Conservation (phyloP, 148 eudicot genomes). For the Rhododendron ferrugineum region DNA sequence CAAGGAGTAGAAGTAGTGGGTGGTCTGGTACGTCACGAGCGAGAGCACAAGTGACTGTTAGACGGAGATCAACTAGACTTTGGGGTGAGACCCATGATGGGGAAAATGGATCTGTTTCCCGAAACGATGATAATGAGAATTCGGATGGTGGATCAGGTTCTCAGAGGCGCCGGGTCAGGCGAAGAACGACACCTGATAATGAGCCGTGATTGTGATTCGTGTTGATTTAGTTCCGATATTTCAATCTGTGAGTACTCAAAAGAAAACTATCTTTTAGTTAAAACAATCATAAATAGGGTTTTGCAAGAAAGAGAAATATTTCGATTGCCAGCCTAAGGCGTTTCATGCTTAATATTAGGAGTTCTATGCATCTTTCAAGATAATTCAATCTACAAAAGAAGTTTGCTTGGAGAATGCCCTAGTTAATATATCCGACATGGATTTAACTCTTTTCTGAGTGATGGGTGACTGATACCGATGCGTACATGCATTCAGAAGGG, state of each 20-base stretch:
- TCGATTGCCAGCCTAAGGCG: background rate
- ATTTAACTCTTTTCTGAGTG: background rate
- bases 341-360: background rate
- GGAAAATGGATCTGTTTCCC: conserved; percentile 33
- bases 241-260: conserved; percentile 9
- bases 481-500: background rate
- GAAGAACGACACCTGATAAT: conserved; percentile 41
- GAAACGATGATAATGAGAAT: conserved; percentile 46
- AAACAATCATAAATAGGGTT: background rate
- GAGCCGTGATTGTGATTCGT: conserved; percentile 16
- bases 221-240: background rate
- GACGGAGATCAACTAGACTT: conserved; percentile 62
- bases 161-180: conserved; percentile 30
- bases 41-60: conserved; percentile 40
- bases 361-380: background rate
- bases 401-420: background rate
- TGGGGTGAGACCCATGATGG: conserved; percentile 77
- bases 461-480: background rate
- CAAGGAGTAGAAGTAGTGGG: conserved; percentile 57
- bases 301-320: background rate
- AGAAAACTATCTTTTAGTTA: background rate
- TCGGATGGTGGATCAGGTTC: conserved; percentile 44
- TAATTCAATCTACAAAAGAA: background rate
- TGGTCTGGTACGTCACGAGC: conserved; percentile 62
- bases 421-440: background rate